Evolutionary conservation across 169 alveolate species (phyloP).

Genomic region (Plasmodium cynomolgi): DNA sequence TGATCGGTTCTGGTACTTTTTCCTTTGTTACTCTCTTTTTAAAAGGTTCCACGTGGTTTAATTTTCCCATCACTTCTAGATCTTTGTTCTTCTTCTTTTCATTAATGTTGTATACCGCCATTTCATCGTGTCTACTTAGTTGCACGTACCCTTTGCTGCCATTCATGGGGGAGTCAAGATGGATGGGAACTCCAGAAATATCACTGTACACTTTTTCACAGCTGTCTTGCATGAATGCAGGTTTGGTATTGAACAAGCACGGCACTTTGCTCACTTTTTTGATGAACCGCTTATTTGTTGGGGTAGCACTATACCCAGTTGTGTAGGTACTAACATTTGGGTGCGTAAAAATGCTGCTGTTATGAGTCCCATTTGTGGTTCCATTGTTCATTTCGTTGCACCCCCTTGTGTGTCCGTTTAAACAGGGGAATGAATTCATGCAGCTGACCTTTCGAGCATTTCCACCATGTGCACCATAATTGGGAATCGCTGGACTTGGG

Average conservation of each 20-base stretch:
- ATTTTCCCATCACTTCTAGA: background rate
- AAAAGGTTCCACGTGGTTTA: slow-evolving; percentile 4
- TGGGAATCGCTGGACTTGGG: background rate
- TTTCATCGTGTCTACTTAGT: background rate
- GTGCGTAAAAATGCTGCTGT: background rate
- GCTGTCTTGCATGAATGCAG: background rate
- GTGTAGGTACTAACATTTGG: background rate
- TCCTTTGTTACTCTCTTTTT: slow-evolving; percentile 51
- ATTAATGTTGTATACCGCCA: background rate
- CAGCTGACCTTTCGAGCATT: slow-evolving; percentile 17
- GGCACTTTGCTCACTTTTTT: background rate
- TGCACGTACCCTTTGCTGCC: background rate
- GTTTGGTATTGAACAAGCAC: background rate
- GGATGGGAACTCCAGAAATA: background rate
- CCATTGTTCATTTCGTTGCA: background rate
- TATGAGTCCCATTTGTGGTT: background rate
- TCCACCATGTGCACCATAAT: background rate
- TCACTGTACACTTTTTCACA: background rate
- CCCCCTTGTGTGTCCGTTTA: background rate
- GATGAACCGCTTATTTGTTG: background rate
- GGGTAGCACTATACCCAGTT: background rate
- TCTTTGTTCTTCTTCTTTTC: background rate
- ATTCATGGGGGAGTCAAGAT: background rate
- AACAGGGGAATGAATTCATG: slow-evolving; percentile 40
- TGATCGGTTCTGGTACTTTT: background rate